Evolutionary conservation across 2,329 filamentous ascomycete genomes (phyloP), one percentile per base, ranked within the genome.

Genomic region (Paracoccidioides lutzii): DNA sequence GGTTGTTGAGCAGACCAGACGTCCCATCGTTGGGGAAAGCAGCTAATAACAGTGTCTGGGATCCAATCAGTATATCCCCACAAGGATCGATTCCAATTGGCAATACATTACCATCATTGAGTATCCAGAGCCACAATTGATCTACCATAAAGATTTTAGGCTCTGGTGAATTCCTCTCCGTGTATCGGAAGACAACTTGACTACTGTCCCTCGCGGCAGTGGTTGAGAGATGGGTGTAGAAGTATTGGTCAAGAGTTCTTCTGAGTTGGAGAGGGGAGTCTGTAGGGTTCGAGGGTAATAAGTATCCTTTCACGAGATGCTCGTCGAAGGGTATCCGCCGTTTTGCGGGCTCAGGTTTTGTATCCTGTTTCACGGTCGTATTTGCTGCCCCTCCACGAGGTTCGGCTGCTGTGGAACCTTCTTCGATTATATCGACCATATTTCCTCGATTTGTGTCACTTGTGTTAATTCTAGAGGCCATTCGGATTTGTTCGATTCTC

Each of bases 121-220:
- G 63, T 3, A 83, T 73, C 79, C 81, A 84, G 64, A 85, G 76
- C 82, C 82, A 85, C 1, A 86, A 69, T 61, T 85, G 82, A 63
- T 85, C 82, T 0, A 85, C 82, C 81, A 84, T 84, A 64, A 83
- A 83, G 2, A 84, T 77, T 58, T 83, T 83, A 0, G 75, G 74
- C 55, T 81, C 78, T 1, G 67, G 69, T 3, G 22, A 51, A 65
- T 64, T 63, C 14, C 64, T 65, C 44, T 72, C 71, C 38, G 67
- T 71, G 60, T 84, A 84, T 9, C 82, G 75, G 63, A 80, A 83
- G 0, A 85, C 81, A 0, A 85, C 82, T 64, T 85, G 82, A 60
- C 84, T 81, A 37, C 73, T 71, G 59, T 85, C 82, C 40, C 82
- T 76, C 7, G 70, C 74, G 45, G 76, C 71, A 0, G 82, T 85